Conservation (phyloP, 2,329 filamentous ascomycete genomes). For the Penicillium brasilianum region DNA sequence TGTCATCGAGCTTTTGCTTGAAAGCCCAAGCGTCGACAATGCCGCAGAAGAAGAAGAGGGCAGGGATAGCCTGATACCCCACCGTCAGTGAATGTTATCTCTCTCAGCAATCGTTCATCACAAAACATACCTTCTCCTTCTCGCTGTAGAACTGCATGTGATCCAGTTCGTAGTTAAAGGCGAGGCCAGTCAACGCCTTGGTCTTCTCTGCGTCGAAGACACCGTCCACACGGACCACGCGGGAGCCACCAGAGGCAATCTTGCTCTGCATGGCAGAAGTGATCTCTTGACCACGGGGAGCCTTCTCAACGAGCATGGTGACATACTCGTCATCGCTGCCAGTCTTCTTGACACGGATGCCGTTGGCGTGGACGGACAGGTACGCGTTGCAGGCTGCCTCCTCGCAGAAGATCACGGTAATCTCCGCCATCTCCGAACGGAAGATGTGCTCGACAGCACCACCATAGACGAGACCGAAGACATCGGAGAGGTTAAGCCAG, state of each 20-base stretch:
- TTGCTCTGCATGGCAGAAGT: constrained; percentile 50
- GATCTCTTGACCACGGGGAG: constrained; percentile 27
- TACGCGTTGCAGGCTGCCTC: constrained; percentile 42
- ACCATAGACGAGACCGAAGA: constrained; percentile 46
- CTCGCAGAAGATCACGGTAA: constrained; percentile 45
- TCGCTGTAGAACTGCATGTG: constrained; percentile 2
- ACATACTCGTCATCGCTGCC: constrained; percentile 41
- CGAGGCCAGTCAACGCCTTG: not conserved
- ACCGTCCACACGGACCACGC: constrained; percentile 2
- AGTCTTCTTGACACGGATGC: constrained; percentile 46
- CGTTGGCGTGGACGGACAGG: constrained; percentile 43
- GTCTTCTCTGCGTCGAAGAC: not conserved
- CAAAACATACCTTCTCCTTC: constrained; percentile 8
- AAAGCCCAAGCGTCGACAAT: constrained; percentile 16
- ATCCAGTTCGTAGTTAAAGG: constrained; percentile 9
- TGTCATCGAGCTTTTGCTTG: constrained; percentile 4
- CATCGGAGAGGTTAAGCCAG: constrained; percentile 37
- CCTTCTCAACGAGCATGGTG: not conserved
- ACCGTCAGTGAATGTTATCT: not conserved
- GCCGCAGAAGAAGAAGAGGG: constrained; percentile 19
- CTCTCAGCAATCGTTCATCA: not conserved
- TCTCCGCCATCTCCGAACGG: constrained; percentile 29
- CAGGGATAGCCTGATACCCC: not conserved
- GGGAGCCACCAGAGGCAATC: constrained; percentile 3
- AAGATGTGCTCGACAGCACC: constrained; percentile 44